Evolutionary conservation across 1,284 basidiomycete genomes (phyloP), one percentile per base, ranked within the genome.

Genomic region (Crepidotus sp.): DNA sequence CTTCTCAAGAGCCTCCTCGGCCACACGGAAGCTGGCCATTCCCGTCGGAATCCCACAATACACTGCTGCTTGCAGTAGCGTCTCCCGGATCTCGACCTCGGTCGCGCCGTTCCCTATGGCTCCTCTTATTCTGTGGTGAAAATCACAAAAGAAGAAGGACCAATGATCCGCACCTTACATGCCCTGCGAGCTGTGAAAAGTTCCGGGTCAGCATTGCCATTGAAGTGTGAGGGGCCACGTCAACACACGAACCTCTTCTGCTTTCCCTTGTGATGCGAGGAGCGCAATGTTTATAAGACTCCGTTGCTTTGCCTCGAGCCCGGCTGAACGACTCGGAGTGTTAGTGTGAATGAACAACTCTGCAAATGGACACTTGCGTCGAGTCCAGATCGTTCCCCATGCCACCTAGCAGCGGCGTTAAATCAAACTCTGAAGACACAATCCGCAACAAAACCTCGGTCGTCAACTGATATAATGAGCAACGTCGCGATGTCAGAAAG

Each of bases 361-460:
- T 37, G 17, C 6, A 3, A 18, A 4, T 24, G 1, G 25, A 7
- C 14, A 44, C 50, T 46, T 36, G 32, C 50, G 66, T 31, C 67
- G 60, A 32, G 66, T 66, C 66, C 67, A 69, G 32, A 68, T 67
- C 3, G 64, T 65, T 10, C 67, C 67, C 67, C 67, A 69, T 5
- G 61, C 67, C 9, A 61, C 63, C 64, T 66, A 27, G 13, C 22
- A 15, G 36, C 17, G n/a, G 32, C 8, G 14, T n/a, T 10, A 21
- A 24, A 19, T 31, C 22, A 37, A 42, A 19, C 40, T 13, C 7
- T 31, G 10, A 35, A 6, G 21, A 17, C 6, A 34, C n/a, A 3
- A 17, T 21, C 17, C 24, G 15, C 27, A 22, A 19, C 37, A 46
- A 11, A 37, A 61, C 63, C 57, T 67, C 65, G 15, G 66, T 68